Percentiles rank a stretch among this genome's conserved stretches.
Evolutionary conservation across 768 basidiomycete species (phyloP).

Genomic region (Termitomyces sp.): DNA sequence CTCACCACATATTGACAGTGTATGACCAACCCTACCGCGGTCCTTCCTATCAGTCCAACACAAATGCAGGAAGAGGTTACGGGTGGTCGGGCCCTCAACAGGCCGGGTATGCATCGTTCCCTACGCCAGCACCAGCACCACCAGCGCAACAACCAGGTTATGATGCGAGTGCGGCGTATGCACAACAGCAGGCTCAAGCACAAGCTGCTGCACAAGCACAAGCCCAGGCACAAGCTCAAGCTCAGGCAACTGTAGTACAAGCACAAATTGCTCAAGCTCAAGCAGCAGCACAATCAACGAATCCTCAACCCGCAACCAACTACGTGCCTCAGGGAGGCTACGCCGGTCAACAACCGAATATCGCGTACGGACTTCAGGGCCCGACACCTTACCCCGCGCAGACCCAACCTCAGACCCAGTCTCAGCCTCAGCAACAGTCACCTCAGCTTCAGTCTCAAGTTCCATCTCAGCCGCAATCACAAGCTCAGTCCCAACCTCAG

Average conservation of each 20-base stretch:
- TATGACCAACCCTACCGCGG: slow-evolving; percentile 45
- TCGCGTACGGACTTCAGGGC: slow-evolving; percentile 35
- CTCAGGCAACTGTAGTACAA: slow-evolving; percentile 16
- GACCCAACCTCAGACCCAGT: slow-evolving; percentile 3
- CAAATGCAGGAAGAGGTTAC: slow-evolving; percentile 30
- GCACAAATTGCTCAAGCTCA: slow-evolving; percentile 12
- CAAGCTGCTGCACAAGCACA: slow-evolving; percentile 12
- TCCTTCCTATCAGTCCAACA: slow-evolving; percentile 21
- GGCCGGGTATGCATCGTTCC: slow-evolving; percentile 37
- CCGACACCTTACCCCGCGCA: slow-evolving; percentile 37
- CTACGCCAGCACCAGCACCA: slow-evolving; percentile 18
- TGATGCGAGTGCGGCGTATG: slow-evolving; percentile 19
- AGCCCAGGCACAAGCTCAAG: slow-evolving; percentile 8
- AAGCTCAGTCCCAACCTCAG: slow-evolving; percentile 21
- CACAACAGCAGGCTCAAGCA: slow-evolving; percentile 15
- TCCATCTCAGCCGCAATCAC: slow-evolving; percentile 14
- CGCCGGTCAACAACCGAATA: slow-evolving; percentile 31
- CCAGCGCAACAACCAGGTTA: slow-evolving; percentile 15
- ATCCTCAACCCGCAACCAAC: background rate
- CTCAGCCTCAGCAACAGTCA: slow-evolving; percentile 1
- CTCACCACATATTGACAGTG: slow-evolving; percentile 28
- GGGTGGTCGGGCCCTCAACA: slow-evolving; percentile 41
- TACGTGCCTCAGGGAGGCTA: slow-evolving; percentile 30
- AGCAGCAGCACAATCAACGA: slow-evolving; percentile 4
- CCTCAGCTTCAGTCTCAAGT: slow-evolving; percentile 10